Base-by-base conservation (phyloP, 352 stramenopile genomes). In the Blastocystis sp. region DNA sequence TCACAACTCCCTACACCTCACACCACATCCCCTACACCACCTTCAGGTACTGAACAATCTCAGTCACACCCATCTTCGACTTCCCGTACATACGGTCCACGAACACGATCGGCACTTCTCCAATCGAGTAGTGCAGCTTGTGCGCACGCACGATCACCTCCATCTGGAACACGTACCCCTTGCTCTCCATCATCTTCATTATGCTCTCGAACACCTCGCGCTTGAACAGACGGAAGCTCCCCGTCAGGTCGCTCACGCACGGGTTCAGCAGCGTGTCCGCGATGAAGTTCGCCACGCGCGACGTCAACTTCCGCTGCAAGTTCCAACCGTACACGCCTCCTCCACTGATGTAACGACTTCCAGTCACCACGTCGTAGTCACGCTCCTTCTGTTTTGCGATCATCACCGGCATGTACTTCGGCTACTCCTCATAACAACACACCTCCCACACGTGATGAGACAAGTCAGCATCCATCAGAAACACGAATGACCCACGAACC, bases 131-230 rank as follows among this genome's bases (percentile, higher is more conserved):
- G 34, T 94, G 91, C 79, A 92, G 92, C 77, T 96, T 92, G 69
- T 94, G 93, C n/a, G 95, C 95, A 67, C 95, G 92, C 62, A 98
- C 94, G 67, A 98, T 93, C 88, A 98, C 97, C 90, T 99, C 96
- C 96, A 99, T 99, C 91, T 99, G 96, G 91, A 99, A 99, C 23
- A 98, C 96, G 92, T 99, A 99, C 48, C 96, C 96, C 81, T 88
- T 90, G 91, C 91, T 53, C 56, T 94, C 90, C 82, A 95, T 94
- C n/a, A 90, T 90, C 66, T 89, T 91, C 91, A 99, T 97, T 89
- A 98, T 97, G 69, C 95, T 90, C 90, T 98, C 93, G 76, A 99
- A 93, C 62, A 97, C 95, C 48, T 92, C 90, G 88, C 93, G 93
- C 90, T 97, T 96, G 91, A 98, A 99, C 86, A 99, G 92, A 38